Evolutionary conservation across 2,329 filamentous ascomycete genomes (phyloP), one percentile per base, ranked within the genome.

Genomic region (Fusarium sulawesiense): DNA sequence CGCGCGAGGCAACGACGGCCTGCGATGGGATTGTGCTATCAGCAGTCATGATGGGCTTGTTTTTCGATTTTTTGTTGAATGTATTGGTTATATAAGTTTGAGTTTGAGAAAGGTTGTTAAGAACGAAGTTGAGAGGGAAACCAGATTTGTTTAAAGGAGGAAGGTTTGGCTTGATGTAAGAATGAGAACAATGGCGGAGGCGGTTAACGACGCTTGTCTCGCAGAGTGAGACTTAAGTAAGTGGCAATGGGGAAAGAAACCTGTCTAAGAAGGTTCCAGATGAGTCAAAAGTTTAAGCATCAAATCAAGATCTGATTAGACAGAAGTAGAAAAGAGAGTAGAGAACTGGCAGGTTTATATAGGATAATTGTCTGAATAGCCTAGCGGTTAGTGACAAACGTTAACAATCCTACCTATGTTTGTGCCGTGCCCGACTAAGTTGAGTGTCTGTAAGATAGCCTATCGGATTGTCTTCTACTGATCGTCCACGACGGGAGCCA

Each of bases 1-100:
- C 79, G 46, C 73, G 70, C 56, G 66, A 60, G 23, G 61, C 57
- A 41, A 68, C 37, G 20, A 37, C 62, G 30, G 64, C 46, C 42
- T 65, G 60, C 21, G 65, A 60, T 6, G 53, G 37, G 41, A 70
- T 46, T 40, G 44, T 64, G 72, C 72, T 74, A 37, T 76, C 75
- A 32, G 69, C 73, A 72, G 74, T 78, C 76, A 78, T 77, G 71
- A 65, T 72, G 73, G 34, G 3, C 16, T 47, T 34, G 20, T 30
- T 49, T 61, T 30, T 50, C 62, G 55, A 55, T 18, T 41, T 29
- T 40, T 25, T 32, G 34, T 30, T 46, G 42, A 27, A 27, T 29
- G 32, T 44, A 13, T 25, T 40, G 21, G 18, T 30, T 54, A 27
- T 46, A 20, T 6, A 14, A 47, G 23, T 49, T 20, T 40, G 16